Base-by-base conservation (phyloP, 108 stramenopile genomes). In the Cylindrotheca fusiformis region DNA sequence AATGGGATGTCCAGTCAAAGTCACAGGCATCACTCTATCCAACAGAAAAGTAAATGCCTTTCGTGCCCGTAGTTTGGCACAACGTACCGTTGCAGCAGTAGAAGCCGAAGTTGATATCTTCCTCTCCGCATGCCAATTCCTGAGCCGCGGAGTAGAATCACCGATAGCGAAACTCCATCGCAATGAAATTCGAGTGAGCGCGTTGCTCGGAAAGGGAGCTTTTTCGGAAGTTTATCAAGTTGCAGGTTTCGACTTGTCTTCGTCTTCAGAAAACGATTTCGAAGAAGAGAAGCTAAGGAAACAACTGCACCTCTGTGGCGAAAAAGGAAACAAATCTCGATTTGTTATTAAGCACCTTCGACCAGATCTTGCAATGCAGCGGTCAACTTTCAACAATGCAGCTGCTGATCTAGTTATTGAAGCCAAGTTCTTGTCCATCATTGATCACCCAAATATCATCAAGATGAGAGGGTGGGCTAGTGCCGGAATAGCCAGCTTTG, bases 281-380 rank as follows among this genome's bases (percentile, higher is more conserved):
- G 44, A 41, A 8, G 44, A 18, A 18, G 44, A 59, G 8, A 19
- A 41, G n/a, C 12, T 10, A 17, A n/a, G 25, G 14, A 21, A 45
- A 22, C 21, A 46, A 19, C 14, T 20, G 5, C 36, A 20, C 58
- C 59, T 20, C 26, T 28, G 14, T 31, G 41, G 22, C 26, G 22
- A 21, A 23, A 46, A 28, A 18, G 25, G 18, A 6, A 8, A 52
- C n/a, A 8, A 21, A 6, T 6, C 6, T 41, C 50, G 68, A 29
- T 82, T 83, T 55, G 81, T 72, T 31, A 65, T 90, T 54, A 90
- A 90, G 59, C 81, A 80, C 32, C 60, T 86, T 8, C 51, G 71
- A 49, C 63, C 48, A 2, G 67, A 76, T 25, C 32, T 75, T n/a
- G 2, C 45, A 20, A 8, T 22, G 3, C 23, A 66, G 19, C 18